Conservation (phyloP, 768 basidiomycete genomes). For the Lyophyllum atratum region DNA sequence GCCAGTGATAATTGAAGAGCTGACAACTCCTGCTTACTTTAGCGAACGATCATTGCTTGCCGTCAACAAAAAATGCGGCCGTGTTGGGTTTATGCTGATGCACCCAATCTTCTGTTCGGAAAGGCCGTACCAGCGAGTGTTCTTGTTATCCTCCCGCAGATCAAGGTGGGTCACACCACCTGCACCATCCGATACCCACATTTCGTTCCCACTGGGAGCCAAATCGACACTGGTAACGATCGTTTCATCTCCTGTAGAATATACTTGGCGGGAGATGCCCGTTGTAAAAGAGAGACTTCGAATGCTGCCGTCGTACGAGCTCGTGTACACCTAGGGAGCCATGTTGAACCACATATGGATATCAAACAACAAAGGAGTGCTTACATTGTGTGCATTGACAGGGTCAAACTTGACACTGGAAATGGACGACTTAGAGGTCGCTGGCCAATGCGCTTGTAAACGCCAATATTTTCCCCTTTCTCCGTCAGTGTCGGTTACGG, state of each 20-base stretch:
- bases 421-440: conserved; percentile 76
- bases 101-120: conserved; percentile 78
- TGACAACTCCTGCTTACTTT: conserved; percentile 49
- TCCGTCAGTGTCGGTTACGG: conserved; percentile 34
- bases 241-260: conserved; percentile 52
- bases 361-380: neutral
- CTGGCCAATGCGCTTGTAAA: conserved; percentile 84
- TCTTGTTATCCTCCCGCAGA: conserved; percentile 61
- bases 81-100: conserved; percentile 76
- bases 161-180: conserved; percentile 80
- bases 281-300: conserved; percentile 73
- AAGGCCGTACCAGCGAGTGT: conserved; percentile 61
- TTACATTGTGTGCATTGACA: conserved; percentile 69
- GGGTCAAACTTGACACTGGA: conserved; percentile 80
- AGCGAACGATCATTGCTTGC: conserved; percentile 74
- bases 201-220: conserved; percentile 65
- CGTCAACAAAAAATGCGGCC: conserved; percentile 66
- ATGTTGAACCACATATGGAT: neutral
- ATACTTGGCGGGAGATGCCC: conserved; percentile 71
- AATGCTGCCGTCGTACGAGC: conserved; percentile 80
- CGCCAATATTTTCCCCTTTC: conserved; percentile 82
- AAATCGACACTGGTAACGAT: conserved; percentile 76
- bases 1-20: neutral
- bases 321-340: conserved; percentile 65
- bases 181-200: conserved; percentile 79